Conservation (phyloP, 306 rosid species). For the Mucuna pruriens region DNA sequence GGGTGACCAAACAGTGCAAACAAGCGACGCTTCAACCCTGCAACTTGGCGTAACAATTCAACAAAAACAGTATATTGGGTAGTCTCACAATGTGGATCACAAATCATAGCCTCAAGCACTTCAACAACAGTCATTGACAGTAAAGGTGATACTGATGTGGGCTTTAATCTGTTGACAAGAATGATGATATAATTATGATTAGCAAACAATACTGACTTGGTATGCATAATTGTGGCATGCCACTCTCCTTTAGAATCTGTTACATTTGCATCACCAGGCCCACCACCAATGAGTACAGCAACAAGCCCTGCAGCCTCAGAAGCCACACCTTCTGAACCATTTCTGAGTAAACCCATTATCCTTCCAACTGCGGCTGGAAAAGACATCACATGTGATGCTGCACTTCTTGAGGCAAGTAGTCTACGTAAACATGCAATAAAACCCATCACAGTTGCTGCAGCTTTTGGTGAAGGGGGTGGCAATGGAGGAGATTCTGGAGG, state of each 20-base stretch:
- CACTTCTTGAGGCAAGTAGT: conserved; percentile 89
- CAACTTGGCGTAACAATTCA: conserved; percentile 96
- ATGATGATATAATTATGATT: conserved; percentile 73
- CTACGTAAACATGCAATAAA: conserved; percentile 91
- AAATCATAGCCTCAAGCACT: conserved; percentile 98
- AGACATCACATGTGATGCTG: conserved; percentile 95
- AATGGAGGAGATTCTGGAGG: conserved; percentile 98
- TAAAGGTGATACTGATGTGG: conserved; percentile 92
- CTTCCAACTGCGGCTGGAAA: conserved; percentile 99
- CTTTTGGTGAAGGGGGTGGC: conserved; percentile 99
- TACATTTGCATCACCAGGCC: conserved; percentile 79
- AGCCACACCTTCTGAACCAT: conserved; percentile 98
- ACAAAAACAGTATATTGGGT: conserved; percentile 94
- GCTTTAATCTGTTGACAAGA: conserved; percentile 90
- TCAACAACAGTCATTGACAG: conserved; percentile 96
- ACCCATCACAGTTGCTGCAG: conserved; percentile 99
- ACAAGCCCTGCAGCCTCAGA: conserved; percentile 96
- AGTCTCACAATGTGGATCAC: conserved; percentile 98
- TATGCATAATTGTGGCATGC: conserved; percentile 96
- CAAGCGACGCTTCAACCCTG: conserved; percentile 96
- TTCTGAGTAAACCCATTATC: conserved; percentile 96
- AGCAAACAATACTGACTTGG: conserved; percentile 95
- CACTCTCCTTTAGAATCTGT: conserved; percentile 94
- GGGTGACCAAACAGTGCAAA: conserved; percentile 99
- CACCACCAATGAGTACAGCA: conserved; percentile 97